phyloP scores from a whole-genome alignment of 345 rosid genomes.

The Eucalyptus fibrosa region DNA sequence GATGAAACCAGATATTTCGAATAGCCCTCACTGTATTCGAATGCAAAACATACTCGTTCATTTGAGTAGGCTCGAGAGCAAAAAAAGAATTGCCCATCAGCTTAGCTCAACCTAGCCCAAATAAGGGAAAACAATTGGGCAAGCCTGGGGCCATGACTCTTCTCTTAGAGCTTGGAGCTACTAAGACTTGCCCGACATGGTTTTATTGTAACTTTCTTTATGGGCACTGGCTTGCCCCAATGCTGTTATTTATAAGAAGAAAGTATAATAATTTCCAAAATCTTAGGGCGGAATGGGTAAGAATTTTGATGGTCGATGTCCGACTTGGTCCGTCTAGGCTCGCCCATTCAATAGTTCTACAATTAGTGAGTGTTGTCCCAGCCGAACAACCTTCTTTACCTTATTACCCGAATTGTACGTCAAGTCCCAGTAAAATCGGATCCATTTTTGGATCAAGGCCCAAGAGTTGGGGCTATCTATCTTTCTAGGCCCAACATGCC shows the following conservation, averaged over 20 bases:
- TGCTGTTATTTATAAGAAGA: background rate
- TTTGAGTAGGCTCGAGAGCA: background rate
- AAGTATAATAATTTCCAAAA: background rate
- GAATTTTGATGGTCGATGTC: background rate
- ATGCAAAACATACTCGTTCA: background rate
- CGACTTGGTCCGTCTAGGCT: background rate
- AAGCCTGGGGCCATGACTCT: background rate
- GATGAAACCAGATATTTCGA: rapidly evolving
- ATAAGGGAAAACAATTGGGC: background rate
- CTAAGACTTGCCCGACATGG: rapidly evolving
- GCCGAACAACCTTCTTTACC: background rate
- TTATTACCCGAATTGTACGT: background rate
- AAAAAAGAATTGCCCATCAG: background rate
- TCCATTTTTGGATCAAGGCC: background rate
- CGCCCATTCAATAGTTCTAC: background rate
- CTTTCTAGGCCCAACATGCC: background rate
- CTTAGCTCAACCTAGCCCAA: background rate
- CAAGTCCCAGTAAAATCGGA: background rate
- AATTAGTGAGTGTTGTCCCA: background rate
- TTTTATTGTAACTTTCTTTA: background rate
- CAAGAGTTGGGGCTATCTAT: background rate
- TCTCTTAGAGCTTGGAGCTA: background rate
- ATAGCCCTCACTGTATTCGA: rapidly evolving
- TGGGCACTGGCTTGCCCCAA: rapidly evolving
- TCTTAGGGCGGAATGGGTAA: background rate